Evolutionary conservation across 108 stramenopile genomes (phyloP).

Genomic region (Nitzschia inconspicua): DNA sequence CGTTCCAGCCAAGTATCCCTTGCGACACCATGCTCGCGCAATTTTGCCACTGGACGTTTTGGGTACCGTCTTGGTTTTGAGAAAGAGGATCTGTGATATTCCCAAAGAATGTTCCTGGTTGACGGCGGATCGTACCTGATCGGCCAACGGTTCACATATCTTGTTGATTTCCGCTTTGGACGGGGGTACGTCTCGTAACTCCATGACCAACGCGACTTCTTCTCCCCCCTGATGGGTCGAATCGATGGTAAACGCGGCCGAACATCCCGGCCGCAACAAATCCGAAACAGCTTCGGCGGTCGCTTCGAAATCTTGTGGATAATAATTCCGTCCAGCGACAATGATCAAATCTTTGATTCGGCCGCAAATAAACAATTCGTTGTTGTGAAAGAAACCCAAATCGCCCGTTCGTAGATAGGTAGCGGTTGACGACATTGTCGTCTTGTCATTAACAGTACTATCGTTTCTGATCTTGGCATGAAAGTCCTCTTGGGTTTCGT

Average conservation of each 20-base stretch:
- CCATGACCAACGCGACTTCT: constrained; percentile 79
- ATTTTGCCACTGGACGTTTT: constrained; percentile 99
- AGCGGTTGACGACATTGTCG: neutral
- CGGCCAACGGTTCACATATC: constrained; percentile 43
- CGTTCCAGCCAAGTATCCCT: constrained; percentile 57
- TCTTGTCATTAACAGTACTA: constrained; percentile 21
- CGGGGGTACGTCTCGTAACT: constrained; percentile 68
- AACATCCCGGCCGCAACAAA: constrained; percentile 91
- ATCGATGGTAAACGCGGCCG: constrained; percentile 90
- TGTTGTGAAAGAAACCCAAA: constrained; percentile 91
- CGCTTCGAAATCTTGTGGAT: constrained; percentile 98
- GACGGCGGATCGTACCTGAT: constrained; percentile 58
- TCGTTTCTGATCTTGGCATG: constrained; percentile 57
- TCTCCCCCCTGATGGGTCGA: constrained; percentile 49
- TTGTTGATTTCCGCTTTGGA: constrained; percentile 9
- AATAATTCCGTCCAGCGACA: constrained; percentile 96
- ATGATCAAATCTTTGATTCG: constrained; percentile 98
- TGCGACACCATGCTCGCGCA: constrained; percentile 89
- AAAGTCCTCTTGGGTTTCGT: constrained; percentile 68
- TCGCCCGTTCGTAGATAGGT: constrained; percentile 94
- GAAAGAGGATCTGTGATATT: constrained; percentile 69
- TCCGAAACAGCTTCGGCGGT: constrained; percentile 81
- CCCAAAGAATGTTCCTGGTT: constrained; percentile 76
- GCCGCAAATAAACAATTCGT: constrained; percentile 95
- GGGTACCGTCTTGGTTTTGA: constrained; percentile 86